Evolutionary conservation across 441 rosid species (phyloP), one percentile per base, ranked within the genome.

Genomic region (Erodium chrysanthum): DNA sequence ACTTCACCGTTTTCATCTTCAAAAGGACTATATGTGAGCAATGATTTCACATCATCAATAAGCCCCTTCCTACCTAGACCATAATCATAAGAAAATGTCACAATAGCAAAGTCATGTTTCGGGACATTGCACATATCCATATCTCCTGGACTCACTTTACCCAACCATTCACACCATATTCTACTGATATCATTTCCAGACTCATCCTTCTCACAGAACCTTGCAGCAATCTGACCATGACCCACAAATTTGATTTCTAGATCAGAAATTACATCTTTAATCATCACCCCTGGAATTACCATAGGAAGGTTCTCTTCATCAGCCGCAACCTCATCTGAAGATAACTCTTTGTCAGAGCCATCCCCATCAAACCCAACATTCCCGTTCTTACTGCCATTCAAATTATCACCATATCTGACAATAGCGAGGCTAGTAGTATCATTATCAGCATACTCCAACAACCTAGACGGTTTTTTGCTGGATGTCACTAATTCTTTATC

Each of bases 151-250:
- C 56, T 73, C 74, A 69, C 80, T 15, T 82, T 77, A 59, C 94
- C 96, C 66, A 88, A 69, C 96, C 99, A 94, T 81, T 89, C 96
- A 70, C 97, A 91, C 99, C 99, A 91, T 56, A 91, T 73, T 73
- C 85, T 84, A 56, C 75, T 74, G 66, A 91, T 77, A 77, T 72
- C 85, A 64, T 71, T 71, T 5, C 81, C 31, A 27, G 68, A 71
- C 18, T 80, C 80, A 70, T 78, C 87, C 61, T 73, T 86, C 81
- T 83, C 82, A 65, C 64, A 46, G 70, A 79, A 70, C 77, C 90
- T 84, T 1, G 85, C 91, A 75, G 91, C 86, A 68, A 91, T 86
- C 56, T 73, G 74, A 50, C 92, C 96, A 70, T 74, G 68, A 11
- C 97, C 98, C 23, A 79, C 59, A 46, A 80, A 81, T 65, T 71